A percentile compares a stretch with the other conserved stretches of the same genome.
Conservation (phyloP, 1,284 basidiomycete species). For the Malassezia yamatoensis region DNA sequence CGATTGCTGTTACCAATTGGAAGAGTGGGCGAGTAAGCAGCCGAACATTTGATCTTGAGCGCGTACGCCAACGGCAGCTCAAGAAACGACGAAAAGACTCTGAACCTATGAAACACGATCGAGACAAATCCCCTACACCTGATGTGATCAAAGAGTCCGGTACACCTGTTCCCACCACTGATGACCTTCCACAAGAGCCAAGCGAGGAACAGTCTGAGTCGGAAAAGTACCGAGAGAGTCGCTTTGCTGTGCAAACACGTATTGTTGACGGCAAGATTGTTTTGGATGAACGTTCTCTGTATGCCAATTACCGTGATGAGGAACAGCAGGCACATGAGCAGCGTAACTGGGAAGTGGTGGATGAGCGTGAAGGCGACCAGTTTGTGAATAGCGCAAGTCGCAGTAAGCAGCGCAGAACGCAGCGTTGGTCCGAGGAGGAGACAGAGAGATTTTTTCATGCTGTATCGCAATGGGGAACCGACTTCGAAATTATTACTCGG, state of each 20-base stretch:
- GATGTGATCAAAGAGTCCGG: conserved; percentile 14
- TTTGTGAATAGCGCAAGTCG: conserved; percentile 77
- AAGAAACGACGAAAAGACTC: conserved; percentile 25
- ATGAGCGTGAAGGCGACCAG: conserved; percentile 59
- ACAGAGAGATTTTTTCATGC: conserved; percentile 76
- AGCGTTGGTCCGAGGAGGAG: conserved; percentile 73
- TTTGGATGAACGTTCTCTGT: conserved; percentile 47
- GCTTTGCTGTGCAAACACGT: conserved; percentile 44
- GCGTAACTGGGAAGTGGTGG: conserved; percentile 62
- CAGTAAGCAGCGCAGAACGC: conserved; percentile 57
- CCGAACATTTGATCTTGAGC: conserved; percentile 37
- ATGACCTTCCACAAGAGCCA: background rate
- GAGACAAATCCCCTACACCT: conserved; percentile 4
- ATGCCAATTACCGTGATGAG: conserved; percentile 39
- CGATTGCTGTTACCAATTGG: conserved; percentile 24
- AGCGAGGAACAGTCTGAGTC: conserved; percentile 16
- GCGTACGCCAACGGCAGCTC: conserved; percentile 26
- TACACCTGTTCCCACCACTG: background rate
- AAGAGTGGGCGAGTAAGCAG: conserved; percentile 35
- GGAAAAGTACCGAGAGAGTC: conserved; percentile 34
- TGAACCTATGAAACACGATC: conserved; percentile 18
- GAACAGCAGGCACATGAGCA: conserved; percentile 52
- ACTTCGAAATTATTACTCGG: conserved; percentile 79
- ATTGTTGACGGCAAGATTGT: conserved; percentile 49
- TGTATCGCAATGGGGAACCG: conserved; percentile 74